Percentiles rank a stretch among this genome's conserved stretches.
Conservation (phyloP, 208 protist species). For the Trypanosoma cruzi region DNA sequence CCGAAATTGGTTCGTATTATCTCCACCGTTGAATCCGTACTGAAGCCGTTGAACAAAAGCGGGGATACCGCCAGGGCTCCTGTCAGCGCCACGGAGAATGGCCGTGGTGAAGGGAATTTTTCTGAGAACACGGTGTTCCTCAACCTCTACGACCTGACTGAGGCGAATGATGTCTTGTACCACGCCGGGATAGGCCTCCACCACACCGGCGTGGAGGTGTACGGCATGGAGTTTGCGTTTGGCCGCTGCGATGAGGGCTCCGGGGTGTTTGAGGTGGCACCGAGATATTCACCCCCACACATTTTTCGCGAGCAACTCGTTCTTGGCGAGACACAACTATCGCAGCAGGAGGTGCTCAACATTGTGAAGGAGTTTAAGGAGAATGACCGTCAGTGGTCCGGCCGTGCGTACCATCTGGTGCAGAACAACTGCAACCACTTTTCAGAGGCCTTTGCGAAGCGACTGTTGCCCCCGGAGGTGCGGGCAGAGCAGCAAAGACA, state of each 20-base stretch:
- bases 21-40: no score
- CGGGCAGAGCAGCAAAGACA: conserved; percentile 26
- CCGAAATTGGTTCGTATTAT: not conserved
- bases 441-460: conserved; percentile 36
- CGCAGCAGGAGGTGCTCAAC: conserved; percentile 30
- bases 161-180: conserved; percentile 47
- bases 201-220: conserved; percentile 76
- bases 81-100: not conserved
- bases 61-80: no score
- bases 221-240: conserved; percentile 67
- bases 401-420: conserved; percentile 59
- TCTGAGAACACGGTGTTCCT: conserved; percentile 58
- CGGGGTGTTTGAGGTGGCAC: conserved; percentile 45
- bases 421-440: conserved; percentile 83
- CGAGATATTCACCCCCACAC: conserved; percentile 53
- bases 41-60: no score
- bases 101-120: conserved; percentile 2
- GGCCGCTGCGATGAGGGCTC: conserved; percentile 43
- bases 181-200: conserved; percentile 61
- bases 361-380: conserved; percentile 34
- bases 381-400: conserved; percentile 41
- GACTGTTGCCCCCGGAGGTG: conserved; percentile 46
- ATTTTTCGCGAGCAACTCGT: conserved; percentile 74
- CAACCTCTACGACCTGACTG: conserved; percentile 74
- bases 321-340: conserved; percentile 57